Evolutionary conservation across 768 basidiomycete species (phyloP).

Genomic region (Gymnopilus dilepis): DNA sequence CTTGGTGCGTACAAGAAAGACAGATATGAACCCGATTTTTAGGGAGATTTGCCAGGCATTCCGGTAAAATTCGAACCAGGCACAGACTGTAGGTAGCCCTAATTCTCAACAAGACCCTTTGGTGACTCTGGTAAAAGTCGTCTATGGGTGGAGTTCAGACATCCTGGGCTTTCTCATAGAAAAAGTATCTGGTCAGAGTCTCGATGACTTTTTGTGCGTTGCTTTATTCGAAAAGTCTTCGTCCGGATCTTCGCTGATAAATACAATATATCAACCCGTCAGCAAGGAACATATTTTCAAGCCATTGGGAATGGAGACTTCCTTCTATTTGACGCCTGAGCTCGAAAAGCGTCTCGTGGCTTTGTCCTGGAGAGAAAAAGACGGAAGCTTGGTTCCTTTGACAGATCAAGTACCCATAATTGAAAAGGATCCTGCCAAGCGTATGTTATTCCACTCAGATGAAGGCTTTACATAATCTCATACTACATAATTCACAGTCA

Average conservation of each 20-base stretch:
- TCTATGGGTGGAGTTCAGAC: constrained; percentile 39
- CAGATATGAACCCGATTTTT: neutral
- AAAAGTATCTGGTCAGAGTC: constrained; percentile 30
- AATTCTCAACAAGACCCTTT: neutral
- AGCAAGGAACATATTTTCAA: constrained; percentile 38
- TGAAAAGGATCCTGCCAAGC: constrained; percentile 27
- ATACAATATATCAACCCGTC: neutral
- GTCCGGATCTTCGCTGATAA: neutral
- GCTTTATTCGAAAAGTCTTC: neutral
- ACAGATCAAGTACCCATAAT: constrained; percentile 30
- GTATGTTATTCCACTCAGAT: neutral
- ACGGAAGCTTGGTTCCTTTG: constrained; percentile 28
- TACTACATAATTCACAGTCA: constrained; percentile 19
- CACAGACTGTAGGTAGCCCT: constrained; percentile 31
- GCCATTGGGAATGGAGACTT: constrained; percentile 36
- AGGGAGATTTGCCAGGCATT: constrained; percentile 33
- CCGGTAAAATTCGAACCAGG: constrained; percentile 40
- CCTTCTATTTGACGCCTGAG: constrained; percentile 36
- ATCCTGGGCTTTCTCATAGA: constrained; percentile 37
- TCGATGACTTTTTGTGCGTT: constrained; percentile 38
- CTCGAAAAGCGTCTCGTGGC: constrained; percentile 28
- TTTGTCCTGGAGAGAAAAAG: constrained; percentile 26
- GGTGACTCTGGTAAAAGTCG: constrained; percentile 24
- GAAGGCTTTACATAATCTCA: too few relatives aligned
- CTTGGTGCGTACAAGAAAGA: neutral